Evolutionary conservation across 2,329 filamentous ascomycete species (phyloP).

Genomic region (Epichloe bromicola): DNA sequence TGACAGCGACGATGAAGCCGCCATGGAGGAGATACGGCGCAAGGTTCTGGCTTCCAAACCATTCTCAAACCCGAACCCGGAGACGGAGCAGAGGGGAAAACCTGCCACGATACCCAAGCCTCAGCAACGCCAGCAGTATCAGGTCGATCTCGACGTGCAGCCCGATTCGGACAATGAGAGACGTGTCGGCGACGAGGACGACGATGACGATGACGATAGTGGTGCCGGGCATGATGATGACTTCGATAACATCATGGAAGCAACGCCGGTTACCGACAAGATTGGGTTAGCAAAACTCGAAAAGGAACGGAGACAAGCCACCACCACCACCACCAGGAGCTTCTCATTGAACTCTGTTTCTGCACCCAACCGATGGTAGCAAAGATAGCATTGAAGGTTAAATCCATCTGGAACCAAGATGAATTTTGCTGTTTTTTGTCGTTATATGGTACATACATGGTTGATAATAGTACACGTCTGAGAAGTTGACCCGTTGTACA

Average conservation of each 20-base stretch:
- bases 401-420: not conserved
- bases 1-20: slow-evolving; percentile 54
- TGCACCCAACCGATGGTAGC: slow-evolving; percentile 34
- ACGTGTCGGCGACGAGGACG: slow-evolving; percentile 53
- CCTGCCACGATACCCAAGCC: slow-evolving; percentile 51
- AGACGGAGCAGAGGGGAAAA: slow-evolving; percentile 41
- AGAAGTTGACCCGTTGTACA: not conserved
- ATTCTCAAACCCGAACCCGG: slow-evolving; percentile 45
- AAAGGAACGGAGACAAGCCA: slow-evolving; percentile 37
- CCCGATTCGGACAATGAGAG: slow-evolving; percentile 50
- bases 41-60: slow-evolving; percentile 86
- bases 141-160: slow-evolving; percentile 43
- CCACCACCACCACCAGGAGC: slow-evolving; percentile 35
- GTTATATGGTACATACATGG: not conserved
- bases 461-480: not conserved
- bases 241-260: slow-evolving; percentile 88
- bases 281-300: slow-evolving; percentile 51
- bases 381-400: not conserved
- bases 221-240: slow-evolving; percentile 54
- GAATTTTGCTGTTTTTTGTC: not conserved
- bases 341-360: slow-evolving; percentile 37
- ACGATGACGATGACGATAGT: slow-evolving; percentile 45
- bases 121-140: slow-evolving; percentile 29
- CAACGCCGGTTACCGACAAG: slow-evolving; percentile 77
- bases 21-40: slow-evolving; percentile 85